Evolutionary conservation across 805 yeast species (phyloP), one percentile per base, ranked within the genome.

Genomic region (Spathaspora arborariae): DNA sequence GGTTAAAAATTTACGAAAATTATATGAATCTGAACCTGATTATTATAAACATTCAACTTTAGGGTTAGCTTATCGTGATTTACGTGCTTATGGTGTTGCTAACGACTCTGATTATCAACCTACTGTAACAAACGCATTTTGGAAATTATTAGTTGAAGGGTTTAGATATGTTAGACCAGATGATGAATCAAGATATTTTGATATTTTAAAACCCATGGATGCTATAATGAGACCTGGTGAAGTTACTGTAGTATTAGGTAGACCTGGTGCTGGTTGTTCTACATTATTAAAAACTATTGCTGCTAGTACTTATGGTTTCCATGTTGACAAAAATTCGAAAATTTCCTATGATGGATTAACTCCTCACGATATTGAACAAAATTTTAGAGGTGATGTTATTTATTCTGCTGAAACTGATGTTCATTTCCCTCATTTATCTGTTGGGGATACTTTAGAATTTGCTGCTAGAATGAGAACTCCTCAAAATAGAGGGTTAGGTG

Each of bases 71-170:
- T 82, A 80, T 72, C 73, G 74, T 49, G 64, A 81, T 56, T 65
- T 84, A 55, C 60, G 84, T 47, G 86, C 85, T 4, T 75, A 63
- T 51, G 90, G 89, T 60, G 72, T 79, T 45, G 85, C 88, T 3
- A 72, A 82, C 2, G 88, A 82, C 60, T 76, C 85, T 8, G 86
- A 84, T 57, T 84, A 79, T 61, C 88, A 82, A 61, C 70, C 80
- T 3, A 82, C 84, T 3, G 78, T 80, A 3, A 56, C 72, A 20
- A 82, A 80, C 53, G 64, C 64, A 56, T 20, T 60, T 56, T 39
- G 61, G 58, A 57, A 70, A 62, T 20, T 47, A 2, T 48, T 55
- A 3, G 47, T 39, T 10, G 59, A 64, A 26, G 47, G 49, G 3
- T 19, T 53, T 24, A 52, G 59, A 46, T 39, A 47, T 4, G 42